Percentiles rank a stretch among this genome's conserved stretches.
Evolutionary conservation across 257 asterid genomes (phyloP).

Genomic region (Coffea canephora): DNA sequence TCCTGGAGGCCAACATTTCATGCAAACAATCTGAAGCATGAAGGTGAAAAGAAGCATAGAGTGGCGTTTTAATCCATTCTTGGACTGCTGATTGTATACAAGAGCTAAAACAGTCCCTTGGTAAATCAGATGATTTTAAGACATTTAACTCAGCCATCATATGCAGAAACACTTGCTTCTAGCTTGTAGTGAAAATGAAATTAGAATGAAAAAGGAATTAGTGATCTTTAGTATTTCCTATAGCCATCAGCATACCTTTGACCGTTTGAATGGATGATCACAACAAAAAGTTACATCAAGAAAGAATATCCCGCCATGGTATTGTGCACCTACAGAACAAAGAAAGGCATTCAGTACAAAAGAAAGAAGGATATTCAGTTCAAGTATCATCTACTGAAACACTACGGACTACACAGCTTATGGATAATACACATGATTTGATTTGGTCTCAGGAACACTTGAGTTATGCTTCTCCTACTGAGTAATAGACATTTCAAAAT

Average conservation of each 20-base stretch:
- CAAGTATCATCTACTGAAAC: too few species aligned
- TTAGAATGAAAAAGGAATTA: background rate
- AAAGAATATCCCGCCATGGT: constrained; percentile 81
- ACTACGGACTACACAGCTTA: too few species aligned
- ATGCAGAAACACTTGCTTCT: background rate
- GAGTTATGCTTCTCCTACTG: too few species aligned
- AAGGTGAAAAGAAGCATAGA: background rate
- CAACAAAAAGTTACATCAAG: constrained; percentile 81
- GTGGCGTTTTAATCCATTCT: background rate
- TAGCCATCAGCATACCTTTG: constrained; percentile 57
- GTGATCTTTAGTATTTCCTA: background rate
- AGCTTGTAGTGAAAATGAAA: background rate
- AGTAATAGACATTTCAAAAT: too few species aligned
- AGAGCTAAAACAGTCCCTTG: background rate
- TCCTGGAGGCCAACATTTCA: background rate
- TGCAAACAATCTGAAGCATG: background rate
- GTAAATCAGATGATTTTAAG: background rate
- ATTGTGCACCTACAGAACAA: constrained; percentile 77
- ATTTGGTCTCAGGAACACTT: too few species aligned
- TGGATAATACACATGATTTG: too few species aligned
- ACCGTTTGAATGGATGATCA: constrained; percentile 87
- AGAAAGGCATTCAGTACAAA: background rate
- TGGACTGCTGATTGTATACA: background rate
- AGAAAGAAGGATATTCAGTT: too few species aligned
- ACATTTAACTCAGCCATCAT: background rate